A percentile compares a stretch with the other conserved stretches of the same genome.
Evolutionary conservation across 1,284 basidiomycete species (phyloP).

Genomic region (Chiua sp.): DNA sequence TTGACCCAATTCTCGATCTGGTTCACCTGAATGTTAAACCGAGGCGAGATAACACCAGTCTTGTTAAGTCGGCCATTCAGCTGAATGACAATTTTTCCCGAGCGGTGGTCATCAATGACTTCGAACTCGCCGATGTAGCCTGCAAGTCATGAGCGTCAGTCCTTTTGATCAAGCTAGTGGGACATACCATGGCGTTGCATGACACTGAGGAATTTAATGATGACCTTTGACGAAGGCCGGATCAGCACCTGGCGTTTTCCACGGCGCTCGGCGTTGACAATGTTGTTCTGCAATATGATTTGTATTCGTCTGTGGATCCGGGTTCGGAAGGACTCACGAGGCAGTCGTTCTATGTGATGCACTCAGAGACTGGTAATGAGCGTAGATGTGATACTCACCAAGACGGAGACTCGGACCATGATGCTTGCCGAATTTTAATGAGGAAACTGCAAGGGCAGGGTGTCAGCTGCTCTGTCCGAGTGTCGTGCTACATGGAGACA

Average conservation of each 20-base stretch:
- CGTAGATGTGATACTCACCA: conserved; percentile 52
- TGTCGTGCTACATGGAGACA: conserved; percentile 43
- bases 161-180: not conserved
- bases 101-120: conserved; percentile 99
- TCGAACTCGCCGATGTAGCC: conserved; percentile 99
- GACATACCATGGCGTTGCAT: conserved; percentile 95
- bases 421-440: conserved; percentile 36
- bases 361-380: conserved; percentile 5
- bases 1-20: conserved; percentile 97
- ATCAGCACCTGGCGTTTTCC: conserved; percentile 98
- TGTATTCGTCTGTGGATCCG: not conserved
- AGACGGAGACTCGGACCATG: conserved; percentile 88
- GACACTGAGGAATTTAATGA: conserved; percentile 94
- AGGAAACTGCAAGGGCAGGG: no score
- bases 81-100: conserved; percentile 98
- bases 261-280: conserved; percentile 97
- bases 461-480: conserved; percentile 62
- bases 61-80: conserved; percentile 99
- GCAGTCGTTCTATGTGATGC: conserved; percentile 76
- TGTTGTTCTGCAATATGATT: conserved; percentile 76
- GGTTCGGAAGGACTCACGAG: conserved; percentile 50
- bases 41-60: conserved; percentile 97
- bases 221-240: conserved; percentile 95
- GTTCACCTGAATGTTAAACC: conserved; percentile 95
- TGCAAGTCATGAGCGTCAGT: conserved; percentile 37